Evolutionary conservation across 2,329 filamentous ascomycete species (phyloP), one percentile per base, ranked within the genome.

Genomic region (Colletotrichum tabaci): DNA sequence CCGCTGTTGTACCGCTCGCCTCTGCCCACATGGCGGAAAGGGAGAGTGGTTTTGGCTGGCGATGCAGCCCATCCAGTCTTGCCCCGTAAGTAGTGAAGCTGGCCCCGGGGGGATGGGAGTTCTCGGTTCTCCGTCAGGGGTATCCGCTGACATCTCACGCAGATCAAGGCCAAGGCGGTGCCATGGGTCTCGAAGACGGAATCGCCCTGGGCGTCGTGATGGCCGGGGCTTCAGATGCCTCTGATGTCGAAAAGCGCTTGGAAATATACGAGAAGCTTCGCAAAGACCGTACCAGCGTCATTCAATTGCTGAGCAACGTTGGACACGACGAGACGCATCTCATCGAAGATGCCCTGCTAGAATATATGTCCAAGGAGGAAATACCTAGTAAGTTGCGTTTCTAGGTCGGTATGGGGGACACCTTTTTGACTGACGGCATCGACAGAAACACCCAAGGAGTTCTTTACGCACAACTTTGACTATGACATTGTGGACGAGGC

Each of bases 51-150:
- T 2, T 74, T 83, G 8, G 77, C 77, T 8, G 82, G 82, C 2
- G 82, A 84, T 55, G 79, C 82, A 0, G 81, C 81, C 0, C 81
- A 83, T 71, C 81, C 81, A 0, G 82, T 82, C 77, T 76, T 83
- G 4, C 81, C 81, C 3, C 80, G 80, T 82, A 66, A 56, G 78
- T 76, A 6, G 3, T 46, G 15, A 26, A 26, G 4, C 13, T 12
- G n/a, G 6, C 16, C 12, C 21, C 42, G 42, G 16, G 42, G 16
- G 47, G 6, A 4, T 4, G 15, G 5, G 26, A 35, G 8, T 35
- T 0, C 30, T 9, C 30, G 8, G 30, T 3, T 13, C 3, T 8
- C 12, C 21, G 26, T 13, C n/a, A 35, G 26, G 21, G 13, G 15
- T 10, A 35, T 46, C 16, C 3, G 9, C 23, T 64, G 40, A 55